Conservation (phyloP, 1,284 basidiomycete genomes). For the Thecaphora frezii region DNA sequence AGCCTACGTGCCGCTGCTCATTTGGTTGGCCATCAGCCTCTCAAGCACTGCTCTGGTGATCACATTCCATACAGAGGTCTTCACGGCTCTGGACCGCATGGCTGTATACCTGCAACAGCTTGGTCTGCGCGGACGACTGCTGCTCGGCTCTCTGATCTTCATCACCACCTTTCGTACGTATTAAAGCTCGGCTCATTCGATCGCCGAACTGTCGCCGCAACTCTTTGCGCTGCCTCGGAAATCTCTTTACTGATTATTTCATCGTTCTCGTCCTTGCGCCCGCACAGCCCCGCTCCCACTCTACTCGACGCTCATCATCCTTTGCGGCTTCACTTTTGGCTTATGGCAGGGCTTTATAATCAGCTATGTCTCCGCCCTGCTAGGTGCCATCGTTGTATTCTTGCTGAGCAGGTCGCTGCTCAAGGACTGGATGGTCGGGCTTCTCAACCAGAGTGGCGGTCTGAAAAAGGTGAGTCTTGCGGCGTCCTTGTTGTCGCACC, state of each 20-base stretch:
- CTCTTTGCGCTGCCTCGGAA: neutral
- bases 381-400: slow-evolving; percentile 78
- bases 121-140: slow-evolving; percentile 40
- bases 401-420: slow-evolving; percentile 72
- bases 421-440: slow-evolving; percentile 69
- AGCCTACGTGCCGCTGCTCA: slow-evolving; percentile 58
- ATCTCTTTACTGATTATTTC: too few relatives aligned
- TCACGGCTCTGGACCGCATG: slow-evolving; percentile 47
- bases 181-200: slow-evolving; percentile 24
- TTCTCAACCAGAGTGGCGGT: slow-evolving; percentile 66
- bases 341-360: slow-evolving; percentile 75
- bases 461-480: slow-evolving; percentile 42
- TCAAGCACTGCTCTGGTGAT: slow-evolving; percentile 52
- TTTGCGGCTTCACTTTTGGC: slow-evolving; percentile 84
- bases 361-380: slow-evolving; percentile 79
- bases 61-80: slow-evolving; percentile 58
- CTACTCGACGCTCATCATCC: slow-evolving; percentile 81
- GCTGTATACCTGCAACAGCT: slow-evolving; percentile 42
- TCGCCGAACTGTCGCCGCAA: neutral
- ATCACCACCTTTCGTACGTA: slow-evolving; percentile 59
- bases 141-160: slow-evolving; percentile 54
- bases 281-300: slow-evolving; percentile 75
- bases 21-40: slow-evolving; percentile 58
- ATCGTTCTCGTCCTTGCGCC: slow-evolving; percentile 21
- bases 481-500: neutral